These are phyloP conservation scores for Tetrahymena borealis DNA, from an alignment of 73 alveolate genomes.

Conservation along the genomic window DNA sequence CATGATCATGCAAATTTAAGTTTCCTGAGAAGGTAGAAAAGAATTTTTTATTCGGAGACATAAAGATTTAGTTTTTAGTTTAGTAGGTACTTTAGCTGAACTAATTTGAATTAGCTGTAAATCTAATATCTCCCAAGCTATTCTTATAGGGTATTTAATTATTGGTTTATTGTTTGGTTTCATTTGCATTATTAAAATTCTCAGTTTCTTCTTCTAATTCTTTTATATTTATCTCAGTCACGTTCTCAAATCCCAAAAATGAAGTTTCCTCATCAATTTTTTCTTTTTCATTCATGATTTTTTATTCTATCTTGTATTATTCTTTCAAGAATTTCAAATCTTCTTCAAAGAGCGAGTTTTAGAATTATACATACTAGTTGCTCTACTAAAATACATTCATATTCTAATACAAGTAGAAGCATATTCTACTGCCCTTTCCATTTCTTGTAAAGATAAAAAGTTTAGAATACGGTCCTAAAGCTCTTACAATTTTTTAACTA, in stretches of 20 bases:
- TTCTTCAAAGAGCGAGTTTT: background rate
- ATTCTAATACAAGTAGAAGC: background rate
- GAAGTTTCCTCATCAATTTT: background rate
- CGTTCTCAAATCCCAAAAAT: background rate
- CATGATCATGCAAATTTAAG: background rate
- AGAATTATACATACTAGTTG: background rate
- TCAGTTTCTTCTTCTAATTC: background rate
- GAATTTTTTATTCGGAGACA: no score
- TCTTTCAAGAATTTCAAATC: background rate
- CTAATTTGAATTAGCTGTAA: no score
- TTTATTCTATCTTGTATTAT: background rate
- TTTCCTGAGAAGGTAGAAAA: background rate
- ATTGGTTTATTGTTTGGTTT: background rate
- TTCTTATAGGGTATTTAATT: background rate
- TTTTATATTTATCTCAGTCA: background rate
- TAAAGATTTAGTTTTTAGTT: no score
- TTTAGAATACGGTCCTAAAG: background rate
- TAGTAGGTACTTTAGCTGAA: no score
- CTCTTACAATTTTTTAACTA: background rate
- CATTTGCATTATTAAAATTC: background rate
- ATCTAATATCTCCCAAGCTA: background rate
- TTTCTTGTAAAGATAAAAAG: background rate
- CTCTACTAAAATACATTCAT: background rate
- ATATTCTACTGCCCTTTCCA: background rate
- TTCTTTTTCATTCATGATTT: background rate